Evolutionary conservation across 75 land plant species (phyloP), one percentile per base, ranked within the genome.

Genomic region (Pinus taeda): DNA sequence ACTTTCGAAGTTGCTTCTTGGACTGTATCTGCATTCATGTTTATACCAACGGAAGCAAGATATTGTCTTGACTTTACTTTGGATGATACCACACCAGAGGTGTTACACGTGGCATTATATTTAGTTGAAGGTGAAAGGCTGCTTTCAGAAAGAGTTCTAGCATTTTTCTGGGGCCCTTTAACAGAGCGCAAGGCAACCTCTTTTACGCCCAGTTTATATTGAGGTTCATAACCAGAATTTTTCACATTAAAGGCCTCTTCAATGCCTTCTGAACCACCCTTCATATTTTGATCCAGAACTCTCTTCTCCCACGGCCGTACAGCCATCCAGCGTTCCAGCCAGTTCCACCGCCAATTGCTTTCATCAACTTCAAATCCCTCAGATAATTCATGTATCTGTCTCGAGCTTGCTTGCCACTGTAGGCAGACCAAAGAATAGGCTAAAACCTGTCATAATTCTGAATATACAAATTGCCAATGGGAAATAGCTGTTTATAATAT

Each of bases 301-400:
- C 92, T 85, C 24, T 85, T 89, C 60, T 90, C 94, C 94, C 94
- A 92, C 21, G 94, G 94, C 30, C 94, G 92, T 57, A 88, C 94
- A 49, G 94, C 94, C 94, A 92, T 92, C 94, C 94, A 92, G 72
- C 94, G 82, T 79, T 92, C 94, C 82, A 92, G 75, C 94, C 94
- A 92, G 69, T 91, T 92, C 94, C 94, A 92, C 49, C 94, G 93
- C 94, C 94, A 92, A 83, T 83, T 92, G 81, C 78, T 85, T 79
- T 84, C 88, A 82, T 92, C 94, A 24, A 90, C 84, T 74, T 90
- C 88, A 82, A 86, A 89, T 17, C 90, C 92, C 26, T 82, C 5
- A 8, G 79, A 80, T 36, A 75, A 77, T 75, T 80, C 84, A 62
- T 62, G 80, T 49, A 55, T 15, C 74, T 81, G 86, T 36, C 88